These are phyloP conservation scores for Dorcoceras hygrometricum DNA, from an alignment of 257 asterid species.

Conservation along the genomic window DNA sequence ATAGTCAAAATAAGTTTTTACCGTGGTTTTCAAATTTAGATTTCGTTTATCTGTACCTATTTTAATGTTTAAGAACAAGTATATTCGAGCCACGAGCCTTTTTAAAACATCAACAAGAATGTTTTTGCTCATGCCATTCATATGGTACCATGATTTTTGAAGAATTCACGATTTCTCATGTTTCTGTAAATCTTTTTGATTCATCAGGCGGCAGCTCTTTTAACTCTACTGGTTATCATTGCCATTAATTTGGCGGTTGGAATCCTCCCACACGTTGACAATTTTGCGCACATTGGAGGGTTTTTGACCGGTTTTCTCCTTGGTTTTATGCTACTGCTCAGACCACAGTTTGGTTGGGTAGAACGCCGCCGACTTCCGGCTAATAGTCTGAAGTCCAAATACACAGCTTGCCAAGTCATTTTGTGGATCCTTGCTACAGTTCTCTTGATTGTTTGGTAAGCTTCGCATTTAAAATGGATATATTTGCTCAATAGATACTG, in stretches of 20 bases:
- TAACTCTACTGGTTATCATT: conserved; percentile 68
- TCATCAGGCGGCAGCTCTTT: conserved; percentile 73
- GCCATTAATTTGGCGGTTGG: conserved; percentile 73
- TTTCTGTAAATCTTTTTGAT: background rate
- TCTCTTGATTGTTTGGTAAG: conserved; percentile 69
- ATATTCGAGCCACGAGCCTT: background rate
- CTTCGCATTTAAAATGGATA: conserved; percentile 8
- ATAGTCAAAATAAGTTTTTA: background rate
- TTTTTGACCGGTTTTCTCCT: conserved; percentile 76
- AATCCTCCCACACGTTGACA: conserved; percentile 83
- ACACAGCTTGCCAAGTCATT: conserved; percentile 53
- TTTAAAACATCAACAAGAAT: too few relatives aligned
- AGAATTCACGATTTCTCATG: background rate
- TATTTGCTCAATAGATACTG: background rate
- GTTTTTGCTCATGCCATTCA: background rate
- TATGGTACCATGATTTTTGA: background rate
- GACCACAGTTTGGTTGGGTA: conserved; percentile 85
- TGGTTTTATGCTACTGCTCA: conserved; percentile 64
- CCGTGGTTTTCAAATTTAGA: background rate
- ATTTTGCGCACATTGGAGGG: conserved; percentile 91
- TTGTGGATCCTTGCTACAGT: conserved; percentile 43
- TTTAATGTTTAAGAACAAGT: background rate
- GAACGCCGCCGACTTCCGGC: conserved; percentile 54
- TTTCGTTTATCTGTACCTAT: too few relatives aligned
- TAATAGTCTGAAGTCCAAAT: conserved; percentile 61